These are phyloP conservation scores for Euryodendron excelsum DNA, from an alignment of 148 eudicot species.

Conservation along the genomic window DNA sequence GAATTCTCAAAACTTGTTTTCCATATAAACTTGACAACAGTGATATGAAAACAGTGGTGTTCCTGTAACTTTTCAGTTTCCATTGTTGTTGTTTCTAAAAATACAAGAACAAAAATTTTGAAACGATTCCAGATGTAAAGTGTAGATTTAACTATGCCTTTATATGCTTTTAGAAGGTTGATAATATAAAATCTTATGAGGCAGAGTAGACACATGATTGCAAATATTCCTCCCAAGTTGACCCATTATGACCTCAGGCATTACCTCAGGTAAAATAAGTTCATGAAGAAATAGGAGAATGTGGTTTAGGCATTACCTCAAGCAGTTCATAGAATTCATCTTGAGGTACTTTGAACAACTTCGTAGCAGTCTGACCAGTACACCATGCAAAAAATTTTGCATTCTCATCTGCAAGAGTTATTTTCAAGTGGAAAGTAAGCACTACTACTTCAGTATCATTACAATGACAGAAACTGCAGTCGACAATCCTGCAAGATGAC, in stretches of 20 bases:
- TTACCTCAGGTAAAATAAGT: neutral
- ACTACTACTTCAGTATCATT: constrained; percentile 47
- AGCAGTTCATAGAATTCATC: constrained; percentile 73
- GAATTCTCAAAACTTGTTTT: too few species aligned
- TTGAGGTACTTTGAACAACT: constrained; percentile 85
- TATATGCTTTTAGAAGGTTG: neutral
- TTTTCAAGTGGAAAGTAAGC: constrained; percentile 64
- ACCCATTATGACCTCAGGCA: neutral
- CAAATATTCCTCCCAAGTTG: neutral
- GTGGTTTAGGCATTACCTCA: constrained; percentile 55
- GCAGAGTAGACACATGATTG: neutral
- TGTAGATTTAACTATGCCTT: neutral
- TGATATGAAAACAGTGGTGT: too few species aligned
- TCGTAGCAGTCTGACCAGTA: constrained; percentile 79
- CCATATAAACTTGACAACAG: too few species aligned
- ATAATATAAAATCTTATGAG: neutral
- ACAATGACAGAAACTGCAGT: constrained; percentile 68
- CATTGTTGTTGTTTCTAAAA: too few species aligned
- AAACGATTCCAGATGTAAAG: neutral
- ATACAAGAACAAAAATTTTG: neutral
- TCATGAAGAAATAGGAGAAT: neutral
- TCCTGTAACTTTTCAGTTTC: too few species aligned
- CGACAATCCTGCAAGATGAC: constrained; percentile 33
- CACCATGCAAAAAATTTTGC: constrained; percentile 85
- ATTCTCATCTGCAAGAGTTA: constrained; percentile 73